Conservation (phyloP, 768 basidiomycete genomes). For the Megacollybia marginata region DNA sequence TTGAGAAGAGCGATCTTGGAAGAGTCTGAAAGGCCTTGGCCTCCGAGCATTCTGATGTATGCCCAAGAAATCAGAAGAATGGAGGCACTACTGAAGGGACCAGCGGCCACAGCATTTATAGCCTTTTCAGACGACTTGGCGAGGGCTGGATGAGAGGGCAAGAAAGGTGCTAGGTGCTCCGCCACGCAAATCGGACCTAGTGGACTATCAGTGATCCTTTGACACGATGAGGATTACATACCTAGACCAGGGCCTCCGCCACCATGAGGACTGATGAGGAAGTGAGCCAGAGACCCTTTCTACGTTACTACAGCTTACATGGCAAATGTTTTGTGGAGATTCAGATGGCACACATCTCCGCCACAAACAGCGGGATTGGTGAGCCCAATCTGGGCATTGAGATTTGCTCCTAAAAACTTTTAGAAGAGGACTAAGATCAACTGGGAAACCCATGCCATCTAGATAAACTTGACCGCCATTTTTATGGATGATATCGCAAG, state of each 20-base stretch:
- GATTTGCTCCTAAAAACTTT: constrained; percentile 63
- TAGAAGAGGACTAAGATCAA: background rate
- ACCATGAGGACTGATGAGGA: constrained; percentile 71
- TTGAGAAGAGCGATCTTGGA: constrained; percentile 86
- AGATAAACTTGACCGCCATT: constrained; percentile 97
- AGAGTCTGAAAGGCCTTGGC: constrained; percentile 77
- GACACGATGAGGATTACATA: constrained; percentile 2
- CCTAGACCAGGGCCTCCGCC: constrained; percentile 93
- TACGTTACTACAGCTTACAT: constrained; percentile 46
- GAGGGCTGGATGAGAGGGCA: constrained; percentile 80
- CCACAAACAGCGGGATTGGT: constrained; percentile 94
- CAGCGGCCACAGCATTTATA: constrained; percentile 86
- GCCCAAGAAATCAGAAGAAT: constrained; percentile 98
- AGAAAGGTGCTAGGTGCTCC: constrained; percentile 89
- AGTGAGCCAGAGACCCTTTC: background rate
- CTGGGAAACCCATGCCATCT: constrained; percentile 47
- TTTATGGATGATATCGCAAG: constrained; percentile 89
- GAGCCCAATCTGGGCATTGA: constrained; percentile 89
- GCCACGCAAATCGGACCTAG: constrained; percentile 86
- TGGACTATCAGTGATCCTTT: constrained; percentile 1
- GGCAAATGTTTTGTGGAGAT: constrained; percentile 96
- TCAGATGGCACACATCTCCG: constrained; percentile 96
- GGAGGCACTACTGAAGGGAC: constrained; percentile 91
- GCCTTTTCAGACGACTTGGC: constrained; percentile 57
- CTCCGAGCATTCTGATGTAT: constrained; percentile 99